Conservation (phyloP, 768 basidiomycete species). For the Lepiota brunneoincarnata region DNA sequence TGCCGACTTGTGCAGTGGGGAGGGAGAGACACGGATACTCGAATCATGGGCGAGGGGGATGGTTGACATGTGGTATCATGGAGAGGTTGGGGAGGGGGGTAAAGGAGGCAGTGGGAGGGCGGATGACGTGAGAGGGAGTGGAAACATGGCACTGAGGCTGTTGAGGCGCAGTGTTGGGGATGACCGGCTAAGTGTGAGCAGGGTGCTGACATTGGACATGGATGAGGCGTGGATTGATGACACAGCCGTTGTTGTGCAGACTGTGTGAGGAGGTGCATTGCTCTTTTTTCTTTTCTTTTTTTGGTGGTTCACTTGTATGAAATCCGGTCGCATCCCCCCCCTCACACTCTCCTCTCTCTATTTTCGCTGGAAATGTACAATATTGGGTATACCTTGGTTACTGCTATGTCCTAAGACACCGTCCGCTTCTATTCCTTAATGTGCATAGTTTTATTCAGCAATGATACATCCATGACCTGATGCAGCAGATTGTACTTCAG, state of each 20-base stretch:
- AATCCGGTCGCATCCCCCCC: neutral
- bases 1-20: conserved; percentile 50
- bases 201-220: conserved; percentile 61
- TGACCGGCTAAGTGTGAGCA: conserved; percentile 49
- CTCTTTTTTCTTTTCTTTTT: neutral
- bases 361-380: too few species aligned
- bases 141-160: conserved; percentile 56
- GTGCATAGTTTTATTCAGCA: too few species aligned
- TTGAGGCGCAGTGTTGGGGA: conserved; percentile 56
- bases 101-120: conserved; percentile 8
- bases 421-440: too few species aligned
- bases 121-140: conserved; percentile 10
- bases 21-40: conserved; percentile 44
- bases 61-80: conserved; percentile 25
- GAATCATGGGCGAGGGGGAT: conserved; percentile 50
- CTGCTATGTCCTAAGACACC: too few species aligned
- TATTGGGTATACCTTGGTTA: too few species aligned
- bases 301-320: neutral
- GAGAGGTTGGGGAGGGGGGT: conserved; percentile 12
- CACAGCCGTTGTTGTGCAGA: conserved; percentile 54
- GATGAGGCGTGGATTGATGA: conserved; percentile 68
- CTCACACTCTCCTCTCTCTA: neutral
- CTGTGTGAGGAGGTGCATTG: conserved; percentile 1
- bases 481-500: too few species aligned
- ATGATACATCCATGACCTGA: too few species aligned